Evolutionary conservation across 805 yeast genomes (phyloP).

Genomic region (Starmerella bombi): DNA sequence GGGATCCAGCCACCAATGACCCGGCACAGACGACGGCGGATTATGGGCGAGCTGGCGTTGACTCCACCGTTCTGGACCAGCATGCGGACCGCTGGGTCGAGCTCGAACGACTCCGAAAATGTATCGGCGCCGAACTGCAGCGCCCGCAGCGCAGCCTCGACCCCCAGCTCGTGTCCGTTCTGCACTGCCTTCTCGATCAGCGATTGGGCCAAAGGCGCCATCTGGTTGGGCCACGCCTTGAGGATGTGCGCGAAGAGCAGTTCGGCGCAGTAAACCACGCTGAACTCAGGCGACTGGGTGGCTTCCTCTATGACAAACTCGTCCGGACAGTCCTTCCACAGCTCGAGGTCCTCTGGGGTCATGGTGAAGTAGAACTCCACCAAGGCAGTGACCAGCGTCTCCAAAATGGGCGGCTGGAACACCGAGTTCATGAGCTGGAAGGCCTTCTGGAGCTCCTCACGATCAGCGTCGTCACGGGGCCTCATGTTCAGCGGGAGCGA

Average conservation of each 20-base stretch:
- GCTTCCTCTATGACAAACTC: slow-evolving; percentile 83
- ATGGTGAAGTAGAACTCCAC: slow-evolving; percentile 63
- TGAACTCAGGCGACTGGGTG: slow-evolving; percentile 52
- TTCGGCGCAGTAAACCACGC: slow-evolving; percentile 76
- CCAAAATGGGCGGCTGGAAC: slow-evolving; percentile 37
- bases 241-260: slow-evolving; percentile 67
- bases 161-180: slow-evolving; percentile 43
- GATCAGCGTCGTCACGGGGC: slow-evolving; percentile 50
- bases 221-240: slow-evolving; percentile 43
- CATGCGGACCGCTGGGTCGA: slow-evolving; percentile 54
- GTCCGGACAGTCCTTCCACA: slow-evolving; percentile 80
- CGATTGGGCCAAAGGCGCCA: slow-evolving; percentile 44
- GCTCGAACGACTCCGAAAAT: slow-evolving; percentile 36
- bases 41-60: slow-evolving; percentile 53
- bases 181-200: slow-evolving; percentile 26
- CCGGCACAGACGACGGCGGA: slow-evolving; percentile 64
- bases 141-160: slow-evolving; percentile 71
- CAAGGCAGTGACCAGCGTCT: slow-evolving; percentile 49
- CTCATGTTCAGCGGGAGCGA: slow-evolving; percentile 28
- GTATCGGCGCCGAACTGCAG: slow-evolving; percentile 65
- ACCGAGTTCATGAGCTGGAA: slow-evolving; percentile 38
- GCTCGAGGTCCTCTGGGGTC: slow-evolving; percentile 61
- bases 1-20: slow-evolving; percentile 73
- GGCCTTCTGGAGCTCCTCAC: slow-evolving; percentile 48
- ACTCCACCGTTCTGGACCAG: slow-evolving; percentile 29